These are phyloP conservation scores for Hysterium pulicare DNA, from an alignment of 2,329 filamentous ascomycete species.

Conservation along the genomic window DNA sequence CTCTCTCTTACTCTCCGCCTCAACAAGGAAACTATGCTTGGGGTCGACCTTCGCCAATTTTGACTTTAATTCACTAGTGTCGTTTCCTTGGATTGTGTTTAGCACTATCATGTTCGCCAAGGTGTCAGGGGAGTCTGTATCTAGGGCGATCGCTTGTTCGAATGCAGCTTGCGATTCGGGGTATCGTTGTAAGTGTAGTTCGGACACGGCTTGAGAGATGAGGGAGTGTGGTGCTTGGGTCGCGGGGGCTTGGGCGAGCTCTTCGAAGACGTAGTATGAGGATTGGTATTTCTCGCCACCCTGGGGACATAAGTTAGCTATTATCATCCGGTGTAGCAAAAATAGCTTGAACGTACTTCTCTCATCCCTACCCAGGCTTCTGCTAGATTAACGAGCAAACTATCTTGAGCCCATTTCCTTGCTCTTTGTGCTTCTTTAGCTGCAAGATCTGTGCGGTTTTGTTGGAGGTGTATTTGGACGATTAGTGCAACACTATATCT, in stretches of 20 bases:
- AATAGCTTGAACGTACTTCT: slow-evolving; percentile 55
- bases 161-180: slow-evolving; percentile 88
- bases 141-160: slow-evolving; percentile 72
- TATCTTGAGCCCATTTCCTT: slow-evolving; percentile 92
- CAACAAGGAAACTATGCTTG: slow-evolving; percentile 67
- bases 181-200: slow-evolving; percentile 82
- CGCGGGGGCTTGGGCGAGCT: slow-evolving; percentile 82
- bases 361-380: slow-evolving; percentile 93
- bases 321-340: not conserved
- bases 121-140: slow-evolving; percentile 67
- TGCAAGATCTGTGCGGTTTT: slow-evolving; percentile 88
- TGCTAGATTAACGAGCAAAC: slow-evolving; percentile 85
- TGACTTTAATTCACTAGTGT: slow-evolving; percentile 55
- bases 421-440: slow-evolving; percentile 84
- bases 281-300: slow-evolving; percentile 95
- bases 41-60: slow-evolving; percentile 57
- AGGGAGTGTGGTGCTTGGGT: slow-evolving; percentile 73
- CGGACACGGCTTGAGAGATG: slow-evolving; percentile 83
- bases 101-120: slow-evolving; percentile 82
- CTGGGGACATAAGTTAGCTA: slow-evolving; percentile 46
- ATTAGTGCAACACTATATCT: slow-evolving; percentile 71
- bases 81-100: slow-evolving; percentile 71
- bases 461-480: slow-evolving; percentile 85
- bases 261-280: slow-evolving; percentile 96
- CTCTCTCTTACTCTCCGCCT: slow-evolving; percentile 80